Evolutionary conservation across 257 asterid species (phyloP), one percentile per base, ranked within the genome.

Genomic region (Catharanthus roseus): DNA sequence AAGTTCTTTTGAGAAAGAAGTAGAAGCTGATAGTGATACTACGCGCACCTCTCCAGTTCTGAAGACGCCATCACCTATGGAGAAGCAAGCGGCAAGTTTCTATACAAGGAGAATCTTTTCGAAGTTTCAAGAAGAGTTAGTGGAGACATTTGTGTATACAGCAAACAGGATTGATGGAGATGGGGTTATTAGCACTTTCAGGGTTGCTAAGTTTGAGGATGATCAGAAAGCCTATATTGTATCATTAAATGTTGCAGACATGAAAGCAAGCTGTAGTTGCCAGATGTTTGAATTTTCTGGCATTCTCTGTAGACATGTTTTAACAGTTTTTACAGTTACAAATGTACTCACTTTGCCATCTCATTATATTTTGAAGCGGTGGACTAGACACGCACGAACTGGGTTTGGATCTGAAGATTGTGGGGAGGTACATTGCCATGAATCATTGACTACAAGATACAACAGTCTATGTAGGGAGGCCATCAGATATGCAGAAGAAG

Each of bases 41-140:
- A 61, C 81, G 51, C 77, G 87, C 81, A 84, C 91, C 79, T 82
- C 88, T 23, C 92, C 93, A n/a, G 74, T 83, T 75, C 87, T 89
- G 72, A 86, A 81, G 84, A 90, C 98, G 38, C 98, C 96, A 33
- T 93, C 98, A 15, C 98, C 98, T 13, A 93, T 93, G 98, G 98
- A 93, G 69, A 84, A 89, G 73, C 96, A 93, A 81, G 95, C 97
- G 60, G 93, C 95, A 60, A 81, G 53, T 76, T 71, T 85, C 49
- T 93, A 90, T 71, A 90, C 98, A 9, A 87, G 86, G 85, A 87
- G 75, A 80, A 78, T 89, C 49, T 93, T 93, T 82, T 80, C 86
- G 39, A 86, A 84, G 75, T 93, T 93, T 83, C 98, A 90, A 77
- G 93, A 90, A 64, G 98, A 93, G 81, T 75, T 93, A 70, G 98